These are phyloP conservation scores for Vigna nakashimae DNA, from an alignment of 306 rosid species.

Conservation along the genomic window DNA sequence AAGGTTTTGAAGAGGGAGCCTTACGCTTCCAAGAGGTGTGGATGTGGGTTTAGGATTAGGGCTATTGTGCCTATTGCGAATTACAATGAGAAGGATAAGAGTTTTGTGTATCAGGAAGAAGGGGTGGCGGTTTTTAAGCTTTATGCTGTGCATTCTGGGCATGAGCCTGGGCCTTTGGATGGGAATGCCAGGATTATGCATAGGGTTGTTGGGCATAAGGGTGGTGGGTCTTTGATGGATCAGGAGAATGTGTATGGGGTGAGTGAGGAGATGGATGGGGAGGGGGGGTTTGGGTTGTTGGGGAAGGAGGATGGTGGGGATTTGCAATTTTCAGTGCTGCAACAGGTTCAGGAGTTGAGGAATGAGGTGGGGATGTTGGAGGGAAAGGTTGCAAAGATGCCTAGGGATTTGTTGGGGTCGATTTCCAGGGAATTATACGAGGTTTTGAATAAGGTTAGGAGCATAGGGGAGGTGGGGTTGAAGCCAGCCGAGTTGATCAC, in stretches of 20 bases:
- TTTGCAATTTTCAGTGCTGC: slow-evolving; percentile 78
- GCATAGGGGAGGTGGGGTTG: slow-evolving; percentile 63
- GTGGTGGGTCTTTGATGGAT: slow-evolving; percentile 73
- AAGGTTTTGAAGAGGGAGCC: slow-evolving; percentile 96
- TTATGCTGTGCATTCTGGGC: slow-evolving; percentile 98
- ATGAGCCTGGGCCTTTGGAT: slow-evolving; percentile 97
- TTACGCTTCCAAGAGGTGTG: slow-evolving; percentile 92
- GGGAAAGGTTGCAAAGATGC: slow-evolving; percentile 72
- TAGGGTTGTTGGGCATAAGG: slow-evolving; percentile 92
- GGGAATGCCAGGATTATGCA: slow-evolving; percentile 99
- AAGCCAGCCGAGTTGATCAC: slow-evolving; percentile 68
- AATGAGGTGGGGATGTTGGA: slow-evolving; percentile 83
- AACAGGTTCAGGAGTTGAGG: slow-evolving; percentile 88
- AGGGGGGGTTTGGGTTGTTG: slow-evolving; percentile 70
- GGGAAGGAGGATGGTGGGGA: slow-evolving; percentile 94
- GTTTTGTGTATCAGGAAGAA: slow-evolving; percentile 95
- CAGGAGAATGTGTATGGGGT: slow-evolving; percentile 92
- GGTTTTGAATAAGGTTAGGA: slow-evolving; percentile 78
- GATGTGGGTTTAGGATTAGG: slow-evolving; percentile 97
- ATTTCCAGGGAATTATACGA: slow-evolving; percentile 84
- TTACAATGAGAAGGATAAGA: slow-evolving; percentile 96
- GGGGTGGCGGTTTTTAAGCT: slow-evolving; percentile 89
- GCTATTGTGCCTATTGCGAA: slow-evolving; percentile 97
- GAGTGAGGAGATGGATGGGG: slow-evolving; percentile 87
- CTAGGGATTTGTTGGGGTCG: slow-evolving; percentile 69